Evolutionary conservation across 2,329 filamentous ascomycete species (phyloP), one percentile per base, ranked within the genome.

Genomic region (Aspergillus sojae): DNA sequence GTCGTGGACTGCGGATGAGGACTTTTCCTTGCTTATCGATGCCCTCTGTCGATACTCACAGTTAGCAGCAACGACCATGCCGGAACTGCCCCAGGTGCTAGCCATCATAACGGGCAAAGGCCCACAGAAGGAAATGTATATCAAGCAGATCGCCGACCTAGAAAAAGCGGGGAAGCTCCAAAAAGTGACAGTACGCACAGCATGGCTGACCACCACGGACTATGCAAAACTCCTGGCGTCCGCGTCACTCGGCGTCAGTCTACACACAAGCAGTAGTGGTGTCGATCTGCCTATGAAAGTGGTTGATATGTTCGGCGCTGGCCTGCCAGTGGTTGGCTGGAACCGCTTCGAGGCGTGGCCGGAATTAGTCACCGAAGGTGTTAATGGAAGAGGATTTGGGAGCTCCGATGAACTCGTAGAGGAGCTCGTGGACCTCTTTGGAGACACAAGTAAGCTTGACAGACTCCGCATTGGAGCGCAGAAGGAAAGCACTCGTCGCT

Each of bases 271-370:
- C 16, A 96, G 91, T 68, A 97, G 93, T 2, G 95, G 95, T 1
- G 93, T 99, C 0, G 95, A 99, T 78, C 82, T 99, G 23, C 95
- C 95, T 0, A 99, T 99, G 95, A 99, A 99, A 80, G 93, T 99
- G 1, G 94, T 99, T 16, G 95, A 99, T 76, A 97, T 99, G 94
- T 98, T 99, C 76, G 95, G 95, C 2, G 91, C 94, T 0, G 95
- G 94, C 0, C 81, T 99, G 32, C 95, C 95, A 0, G 95, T 99
- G 0, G 89, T 90, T 0, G 94, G 93, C 4, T 98, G 95, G 84
- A 87, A 87, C 30, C 85, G 86, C 2, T 99, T 96, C 73, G 89
- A 94, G 74, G 94, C 94, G 66, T 97, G 96, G 84, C 83, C 87
- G 2, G 95, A 99, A 80, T 82, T 99, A n/a, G 91, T 99, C 30